Evolutionary conservation across 768 basidiomycete genomes (phyloP).

Genomic region (Tylopilus rubrobrunneus): DNA sequence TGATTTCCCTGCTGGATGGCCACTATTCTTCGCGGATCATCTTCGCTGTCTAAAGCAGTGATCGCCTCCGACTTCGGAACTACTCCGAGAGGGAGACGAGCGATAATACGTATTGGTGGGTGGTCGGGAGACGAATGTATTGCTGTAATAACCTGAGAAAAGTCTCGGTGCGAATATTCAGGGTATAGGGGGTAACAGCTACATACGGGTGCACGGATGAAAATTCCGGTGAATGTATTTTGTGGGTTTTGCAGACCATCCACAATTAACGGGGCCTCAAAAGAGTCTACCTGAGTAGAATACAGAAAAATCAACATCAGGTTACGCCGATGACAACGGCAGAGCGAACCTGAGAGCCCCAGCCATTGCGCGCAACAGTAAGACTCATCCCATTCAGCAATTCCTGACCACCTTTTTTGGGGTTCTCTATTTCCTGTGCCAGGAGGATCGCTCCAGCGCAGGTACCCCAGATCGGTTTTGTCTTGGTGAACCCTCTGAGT

Average conservation of each 20-base stretch:
- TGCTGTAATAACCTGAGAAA: conserved; percentile 57
- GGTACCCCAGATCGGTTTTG: conserved; percentile 88
- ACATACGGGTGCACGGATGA: conserved; percentile 90
- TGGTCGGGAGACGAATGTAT: conserved; percentile 45
- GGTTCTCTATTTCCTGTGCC: conserved; percentile 65
- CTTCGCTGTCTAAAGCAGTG: conserved; percentile 38
- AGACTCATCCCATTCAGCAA: conserved; percentile 78
- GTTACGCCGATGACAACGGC: neutral
- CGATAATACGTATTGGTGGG: conserved; percentile 65
- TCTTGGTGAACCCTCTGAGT: conserved; percentile 64
- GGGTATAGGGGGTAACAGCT: neutral
- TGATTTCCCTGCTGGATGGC: conserved; percentile 82
- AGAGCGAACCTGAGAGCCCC: conserved; percentile 79
- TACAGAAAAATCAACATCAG: neutral
- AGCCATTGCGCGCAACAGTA: conserved; percentile 83
- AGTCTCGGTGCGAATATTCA: neutral
- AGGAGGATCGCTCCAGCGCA: conserved; percentile 95
- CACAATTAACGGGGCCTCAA: conserved; percentile 73
- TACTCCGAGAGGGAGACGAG: conserved; percentile 56
- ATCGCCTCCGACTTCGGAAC: conserved; percentile 36
- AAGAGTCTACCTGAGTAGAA: conserved; percentile 72
- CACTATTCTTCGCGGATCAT: conserved; percentile 68
- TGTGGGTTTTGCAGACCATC: conserved; percentile 56
- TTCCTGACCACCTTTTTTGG: conserved; percentile 86
- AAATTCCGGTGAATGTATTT: conserved; percentile 72